Percentiles rank a stretch among this genome's conserved stretches.
Conservation (phyloP, 345 rosid species). For the Eucalyptus melliodora region DNA sequence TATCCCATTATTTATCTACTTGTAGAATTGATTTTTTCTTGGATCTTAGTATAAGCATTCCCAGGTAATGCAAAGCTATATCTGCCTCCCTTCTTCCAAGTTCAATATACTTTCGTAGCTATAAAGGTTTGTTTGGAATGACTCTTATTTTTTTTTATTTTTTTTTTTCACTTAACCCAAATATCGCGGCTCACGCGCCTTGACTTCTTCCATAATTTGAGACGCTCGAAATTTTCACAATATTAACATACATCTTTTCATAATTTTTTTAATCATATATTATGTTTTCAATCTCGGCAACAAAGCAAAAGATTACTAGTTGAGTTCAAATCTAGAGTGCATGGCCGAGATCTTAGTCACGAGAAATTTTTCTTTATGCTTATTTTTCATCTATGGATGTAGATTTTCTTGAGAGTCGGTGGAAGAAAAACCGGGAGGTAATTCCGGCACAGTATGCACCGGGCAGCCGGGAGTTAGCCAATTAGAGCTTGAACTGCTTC, state of each 20-base stretch:
- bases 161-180: not conserved
- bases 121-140: not conserved
- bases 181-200: not conserved
- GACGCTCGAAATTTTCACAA: not conserved
- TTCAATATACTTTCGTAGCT: not conserved
- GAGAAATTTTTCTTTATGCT: fast-evolving
- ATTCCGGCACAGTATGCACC: not conserved
- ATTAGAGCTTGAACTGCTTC: not conserved
- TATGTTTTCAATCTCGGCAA: not conserved
- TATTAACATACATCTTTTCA: not conserved
- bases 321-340: not conserved
- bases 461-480: not conserved
- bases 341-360: not conserved
- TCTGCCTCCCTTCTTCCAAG: not conserved
- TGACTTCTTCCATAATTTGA: not conserved
- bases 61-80: not conserved
- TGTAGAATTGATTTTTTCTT: not conserved
- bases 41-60: not conserved
- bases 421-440: not conserved
- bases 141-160: not conserved
- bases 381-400: not conserved
- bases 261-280: not conserved
- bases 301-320: not conserved
- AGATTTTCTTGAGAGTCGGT: not conserved
- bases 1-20: not conserved